Base-by-base conservation (phyloP, 805 yeast species). In the Yamadazyma olivae region DNA sequence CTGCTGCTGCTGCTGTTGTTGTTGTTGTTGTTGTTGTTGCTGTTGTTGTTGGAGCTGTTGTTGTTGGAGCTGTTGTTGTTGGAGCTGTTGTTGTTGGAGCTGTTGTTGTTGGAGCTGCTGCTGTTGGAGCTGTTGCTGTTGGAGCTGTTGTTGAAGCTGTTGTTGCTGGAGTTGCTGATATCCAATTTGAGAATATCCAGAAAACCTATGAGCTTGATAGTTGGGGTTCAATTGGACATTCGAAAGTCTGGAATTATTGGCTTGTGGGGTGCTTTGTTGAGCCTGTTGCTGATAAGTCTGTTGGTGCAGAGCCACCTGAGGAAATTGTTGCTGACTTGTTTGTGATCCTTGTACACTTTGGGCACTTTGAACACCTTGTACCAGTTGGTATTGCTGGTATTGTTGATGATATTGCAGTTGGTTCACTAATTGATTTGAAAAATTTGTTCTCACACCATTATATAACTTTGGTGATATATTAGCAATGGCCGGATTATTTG, bases 101-200 rank as follows among this genome's bases (percentile, higher is more conserved):
- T 33, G 36, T 24, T 24, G 27, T 24, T n/a, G n/a, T n/a, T n/a
- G n/a, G n/a, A n/a, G n/a, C 27, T 24, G 27, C 27, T 24, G 27
- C 14, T 24, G n/a, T n/a, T n/a, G n/a, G n/a, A n/a, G 27, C 14
- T 35, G 36, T 16, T 35, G 39, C 17, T 30, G 44, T 13, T 30
- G 36, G 13, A 27, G 24, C 22, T 35, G 38, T 21, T 20, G 21
- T 30, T 33, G 43, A n/a, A 17, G 36, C 22, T 42, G 45, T 17
- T 34, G 40, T 13, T 33, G 38, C 17, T 36, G 45, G 14, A 17
- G 22, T 28, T 31, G 40, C 22, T 36, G 43, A n/a, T n/a, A 20
- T n/a, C n/a, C n/a, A n/a, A n/a, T n/a, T n/a, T n/a, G n/a, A n/a
- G n/a, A n/a, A n/a, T n/a, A n/a, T n/a, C n/a, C n/a, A n/a, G n/a